Evolutionary conservation across 2,329 filamentous ascomycete genomes (phyloP), one percentile per base, ranked within the genome.

Genomic region (Ophiognomonia clavigignenti-juglandacearum): DNA sequence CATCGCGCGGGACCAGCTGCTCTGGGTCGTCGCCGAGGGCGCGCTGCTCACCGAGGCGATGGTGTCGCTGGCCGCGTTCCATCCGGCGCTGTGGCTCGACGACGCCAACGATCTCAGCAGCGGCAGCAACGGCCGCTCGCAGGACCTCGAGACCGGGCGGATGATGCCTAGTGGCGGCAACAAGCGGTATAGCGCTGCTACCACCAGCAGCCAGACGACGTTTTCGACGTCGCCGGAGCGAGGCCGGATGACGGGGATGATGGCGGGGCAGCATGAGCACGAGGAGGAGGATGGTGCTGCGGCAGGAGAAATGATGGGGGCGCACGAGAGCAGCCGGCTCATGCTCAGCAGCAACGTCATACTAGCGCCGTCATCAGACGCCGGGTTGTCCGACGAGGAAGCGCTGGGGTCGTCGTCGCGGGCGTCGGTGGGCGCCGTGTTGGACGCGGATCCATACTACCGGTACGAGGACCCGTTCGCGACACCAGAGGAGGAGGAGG

Each of bases 21-120:
- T 62, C 5, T 65, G 63, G 36, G 48, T 59, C 9, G 56, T 55
- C 1, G 53, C 62, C 6, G 61, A 65, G n/a, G 58, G 59, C 18
- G 51, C 62, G 19, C 53, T 61, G 29, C 55, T 63, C 8, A 57
- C 56, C 6, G 57, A 59, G 39, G 59, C 60, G 4, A 49, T 64
- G 10, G 47, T 60, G 14, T 56, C 56, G 9, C 47, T 64, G 11
- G 55, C 57, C 11, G 53, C 53, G 4, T 59, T 59, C 24, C 62
- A 64, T 43, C 62, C 62, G 1, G 56, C 58, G 4, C 8, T 57
- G 13, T 58, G 56, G 38, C 24, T 56, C 7, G 19, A 45, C 22
- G 51, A 50, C 29, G 47, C 41, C n/a, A n/a, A n/a, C n/a, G n/a
- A n/a, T n/a, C n/a, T n/a, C n/a, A n/a, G n/a, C 16, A 22, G 24